Evolutionary conservation across 305 asterid genomes (phyloP).

Genomic region (Fraxinus platypoda): DNA sequence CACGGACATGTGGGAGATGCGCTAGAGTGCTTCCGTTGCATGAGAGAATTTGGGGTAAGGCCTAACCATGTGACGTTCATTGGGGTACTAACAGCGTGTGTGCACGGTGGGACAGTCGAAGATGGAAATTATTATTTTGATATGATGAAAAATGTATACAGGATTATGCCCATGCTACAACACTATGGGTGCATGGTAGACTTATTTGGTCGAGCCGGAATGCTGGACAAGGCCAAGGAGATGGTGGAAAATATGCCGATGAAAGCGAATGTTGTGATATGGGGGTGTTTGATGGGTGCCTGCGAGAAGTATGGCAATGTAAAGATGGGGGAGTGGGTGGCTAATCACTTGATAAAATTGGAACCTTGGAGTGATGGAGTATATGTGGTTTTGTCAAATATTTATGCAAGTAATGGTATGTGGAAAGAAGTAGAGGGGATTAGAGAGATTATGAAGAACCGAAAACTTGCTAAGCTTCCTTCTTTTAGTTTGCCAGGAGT

Average conservation of each 20-base stretch:
- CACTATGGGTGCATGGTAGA: constrained; percentile 93
- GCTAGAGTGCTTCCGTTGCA: constrained; percentile 44
- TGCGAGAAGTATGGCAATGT: constrained; percentile 81
- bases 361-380: constrained; percentile 81
- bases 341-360: constrained; percentile 63
- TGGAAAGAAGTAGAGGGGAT: constrained; percentile 64
- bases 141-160: constrained; percentile 55
- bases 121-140: constrained; percentile 67
- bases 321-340: constrained; percentile 73
- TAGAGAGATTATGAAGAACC: constrained; percentile 60
- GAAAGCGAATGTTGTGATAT: constrained; percentile 71
- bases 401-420: constrained; percentile 66
- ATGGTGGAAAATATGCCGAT: constrained; percentile 82
- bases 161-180: constrained; percentile 51
- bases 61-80: constrained; percentile 80
- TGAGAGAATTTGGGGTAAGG: constrained; percentile 50
- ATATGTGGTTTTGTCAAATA: constrained; percentile 78
- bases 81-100: constrained; percentile 79
- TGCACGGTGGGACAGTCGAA: constrained; percentile 76
- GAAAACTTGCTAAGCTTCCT: constrained; percentile 56
- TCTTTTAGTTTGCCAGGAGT: constrained; percentile 57
- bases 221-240: constrained; percentile 63
- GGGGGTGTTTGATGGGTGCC: constrained; percentile 92
- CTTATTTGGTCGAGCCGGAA: constrained; percentile 78
- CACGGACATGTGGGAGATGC: constrained; percentile 68